A percentile compares a stretch with the other conserved stretches of the same genome.
phyloP scores from a whole-genome alignment of 352 stramenopile genomes.

The Phytophthora cryptogea region DNA sequence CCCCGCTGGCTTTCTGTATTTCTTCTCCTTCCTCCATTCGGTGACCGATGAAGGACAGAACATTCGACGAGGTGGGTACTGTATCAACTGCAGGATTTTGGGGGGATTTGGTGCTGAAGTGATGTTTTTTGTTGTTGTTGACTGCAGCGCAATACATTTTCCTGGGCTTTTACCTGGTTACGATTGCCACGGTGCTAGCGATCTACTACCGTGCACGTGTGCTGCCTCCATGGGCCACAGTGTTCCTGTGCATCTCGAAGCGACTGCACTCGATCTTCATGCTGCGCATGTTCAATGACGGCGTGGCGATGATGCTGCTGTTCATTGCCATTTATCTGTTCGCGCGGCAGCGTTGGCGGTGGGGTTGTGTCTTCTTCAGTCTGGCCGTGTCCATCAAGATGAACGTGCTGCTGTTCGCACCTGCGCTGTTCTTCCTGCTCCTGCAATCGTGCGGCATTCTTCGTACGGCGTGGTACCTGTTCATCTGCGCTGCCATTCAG shows the following conservation, averaged over 20 bases:
- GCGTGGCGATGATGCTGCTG: conserved; percentile 94
- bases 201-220: conserved; percentile 87
- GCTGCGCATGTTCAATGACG: conserved; percentile 99
- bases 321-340: conserved; percentile 93
- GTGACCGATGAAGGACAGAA: conserved; percentile 88
- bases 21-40: conserved; percentile 94
- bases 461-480: conserved; percentile 84
- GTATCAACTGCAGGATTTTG: background rate
- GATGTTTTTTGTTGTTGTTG: conserved; percentile 1
- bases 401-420: conserved; percentile 98
- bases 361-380: conserved; percentile 94
- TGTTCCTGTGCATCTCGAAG: conserved; percentile 94
- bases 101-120: background rate
- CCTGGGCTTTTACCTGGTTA: conserved; percentile 94
- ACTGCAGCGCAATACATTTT: conserved; percentile 94
- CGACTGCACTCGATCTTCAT: conserved; percentile 98
- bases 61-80: conserved; percentile 43
- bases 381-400: conserved; percentile 99
- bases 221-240: conserved; percentile 86
- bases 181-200: conserved; percentile 84
- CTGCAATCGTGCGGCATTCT: conserved; percentile 89
- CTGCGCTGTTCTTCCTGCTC: conserved; percentile 95
- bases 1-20: conserved; percentile 97
- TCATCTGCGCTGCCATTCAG: conserved; percentile 91
- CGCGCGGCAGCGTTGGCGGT: conserved; percentile 78